A percentile compares a stretch with the other conserved stretches of the same genome.
Evolutionary conservation across 352 stramenopile genomes (phyloP).

Genomic region (Phytophthora pseudosyringae): DNA sequence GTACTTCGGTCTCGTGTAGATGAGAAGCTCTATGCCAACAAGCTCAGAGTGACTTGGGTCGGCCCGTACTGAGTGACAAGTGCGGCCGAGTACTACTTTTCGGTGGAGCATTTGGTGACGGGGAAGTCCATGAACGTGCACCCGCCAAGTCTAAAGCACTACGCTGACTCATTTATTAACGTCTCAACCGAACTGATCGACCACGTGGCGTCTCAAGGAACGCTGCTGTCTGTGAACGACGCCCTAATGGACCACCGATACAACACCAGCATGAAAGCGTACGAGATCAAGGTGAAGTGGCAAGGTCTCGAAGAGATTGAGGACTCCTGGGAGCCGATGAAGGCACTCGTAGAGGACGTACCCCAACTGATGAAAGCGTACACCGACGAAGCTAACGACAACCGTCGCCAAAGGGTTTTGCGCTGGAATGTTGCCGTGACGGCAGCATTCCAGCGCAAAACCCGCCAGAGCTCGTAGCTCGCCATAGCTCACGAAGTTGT

Average conservation of each 20-base stretch:
- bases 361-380: not conserved
- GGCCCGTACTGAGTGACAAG: not conserved
- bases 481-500: too few species aligned
- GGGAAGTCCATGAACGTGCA: not conserved
- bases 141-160: conserved; percentile 8
- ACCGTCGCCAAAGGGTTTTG: too few species aligned
- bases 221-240: not conserved
- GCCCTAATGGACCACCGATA: not conserved
- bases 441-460: too few species aligned
- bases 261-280: not conserved
- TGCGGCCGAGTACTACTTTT: conserved; percentile 2
- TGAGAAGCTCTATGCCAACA: not conserved
- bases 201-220: not conserved
- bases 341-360: not conserved
- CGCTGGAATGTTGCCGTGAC: too few species aligned
- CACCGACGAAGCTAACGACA: not conserved
- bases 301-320: not conserved
- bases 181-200: not conserved
- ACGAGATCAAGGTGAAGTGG: not conserved
- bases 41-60: not conserved
- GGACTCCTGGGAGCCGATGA: not conserved
- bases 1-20: not conserved
- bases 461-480: too few species aligned
- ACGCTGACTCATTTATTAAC: conserved; percentile 4
- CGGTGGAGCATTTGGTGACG: conserved; percentile 8